Evolutionary conservation across 1,284 basidiomycete genomes (phyloP).

Genomic region (Ustilago cynodontis): DNA sequence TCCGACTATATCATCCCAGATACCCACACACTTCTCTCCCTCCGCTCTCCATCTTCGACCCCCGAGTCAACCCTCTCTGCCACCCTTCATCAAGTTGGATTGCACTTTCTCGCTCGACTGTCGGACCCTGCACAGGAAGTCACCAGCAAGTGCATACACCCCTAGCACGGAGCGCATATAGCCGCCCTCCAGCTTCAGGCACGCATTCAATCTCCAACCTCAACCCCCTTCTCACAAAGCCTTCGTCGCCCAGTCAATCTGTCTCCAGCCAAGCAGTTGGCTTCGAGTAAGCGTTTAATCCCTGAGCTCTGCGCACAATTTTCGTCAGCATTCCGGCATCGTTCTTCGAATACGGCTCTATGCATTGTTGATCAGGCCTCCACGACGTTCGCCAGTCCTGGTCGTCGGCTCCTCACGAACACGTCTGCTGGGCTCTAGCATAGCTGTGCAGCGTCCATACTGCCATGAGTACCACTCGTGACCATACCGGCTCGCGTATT

Average conservation of each 20-base stretch:
- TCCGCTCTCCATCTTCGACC: not conserved
- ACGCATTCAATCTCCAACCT: conserved; percentile 18
- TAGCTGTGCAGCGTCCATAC: conserved; percentile 6
- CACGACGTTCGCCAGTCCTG: conserved; percentile 12
- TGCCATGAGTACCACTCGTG: conserved; percentile 42
- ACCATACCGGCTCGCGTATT: conserved; percentile 36
- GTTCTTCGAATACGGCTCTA: conserved; percentile 2
- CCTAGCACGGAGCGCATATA: conserved; percentile 17
- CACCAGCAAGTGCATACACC: conserved; percentile 15
- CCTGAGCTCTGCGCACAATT: not conserved
- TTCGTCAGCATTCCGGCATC: not conserved
- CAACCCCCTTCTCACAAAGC: not conserved
- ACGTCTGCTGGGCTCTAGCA: not conserved
- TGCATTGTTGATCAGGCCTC: conserved; percentile 16
- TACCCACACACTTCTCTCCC: not conserved
- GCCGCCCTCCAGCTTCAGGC: not conserved
- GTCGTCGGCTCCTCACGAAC: conserved; percentile 9
- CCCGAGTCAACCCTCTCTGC: not conserved
- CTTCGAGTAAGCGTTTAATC: not conserved
- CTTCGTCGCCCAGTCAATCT: not conserved
- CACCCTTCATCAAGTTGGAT: not conserved
- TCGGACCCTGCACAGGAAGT: not conserved
- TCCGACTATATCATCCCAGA: conserved; percentile 19
- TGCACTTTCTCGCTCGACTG: not conserved
- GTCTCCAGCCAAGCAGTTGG: not conserved